phyloP scores from a whole-genome alignment of 805 yeast species.

The Lipomyces sp. region DNA sequence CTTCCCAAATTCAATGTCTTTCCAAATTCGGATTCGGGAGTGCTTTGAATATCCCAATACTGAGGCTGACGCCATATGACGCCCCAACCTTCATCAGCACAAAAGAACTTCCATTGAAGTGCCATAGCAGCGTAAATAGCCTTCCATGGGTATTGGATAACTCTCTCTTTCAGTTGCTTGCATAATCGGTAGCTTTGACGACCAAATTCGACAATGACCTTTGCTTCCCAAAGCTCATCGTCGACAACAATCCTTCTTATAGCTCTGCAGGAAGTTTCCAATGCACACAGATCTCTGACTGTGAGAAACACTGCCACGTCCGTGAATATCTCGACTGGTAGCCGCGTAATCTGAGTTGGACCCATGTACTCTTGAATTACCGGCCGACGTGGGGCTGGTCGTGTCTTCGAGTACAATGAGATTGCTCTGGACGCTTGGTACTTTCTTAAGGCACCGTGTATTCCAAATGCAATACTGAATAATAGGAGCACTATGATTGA shows the following conservation, averaged over 20 bases:
- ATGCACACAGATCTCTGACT: constrained; percentile 10
- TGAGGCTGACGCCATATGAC: constrained; percentile 29
- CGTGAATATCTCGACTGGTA: constrained; percentile 26
- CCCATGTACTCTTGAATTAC: constrained; percentile 11
- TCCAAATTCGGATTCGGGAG: constrained; percentile 23
- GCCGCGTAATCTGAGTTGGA: constrained; percentile 12
- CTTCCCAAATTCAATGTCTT: constrained; percentile 18
- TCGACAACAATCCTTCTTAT: constrained; percentile 15
- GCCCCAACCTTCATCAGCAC: constrained; percentile 36
- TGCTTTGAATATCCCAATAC: constrained; percentile 17
- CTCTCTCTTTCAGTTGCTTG: constrained; percentile 7
- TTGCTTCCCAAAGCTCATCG: constrained; percentile 26
- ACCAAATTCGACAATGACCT: constrained; percentile 21
- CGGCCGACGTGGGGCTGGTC: not conserved
- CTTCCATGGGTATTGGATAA: constrained; percentile 14
- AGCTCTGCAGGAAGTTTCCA: constrained; percentile 10
- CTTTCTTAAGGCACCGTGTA: not conserved
- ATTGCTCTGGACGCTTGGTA: not conserved
- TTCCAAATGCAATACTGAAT: not conserved
- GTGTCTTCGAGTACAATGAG: constrained; percentile 1
- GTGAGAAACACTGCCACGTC: constrained; percentile 14
- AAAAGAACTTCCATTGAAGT: constrained; percentile 30
- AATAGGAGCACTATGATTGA: not conserved
- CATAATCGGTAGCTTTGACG: constrained; percentile 21
- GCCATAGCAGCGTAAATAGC: constrained; percentile 21